Percentiles rank a stretch among this genome's conserved stretches.
Conservation (phyloP, 495 filamentous ascomycete species). For the Podospora sp. region DNA sequence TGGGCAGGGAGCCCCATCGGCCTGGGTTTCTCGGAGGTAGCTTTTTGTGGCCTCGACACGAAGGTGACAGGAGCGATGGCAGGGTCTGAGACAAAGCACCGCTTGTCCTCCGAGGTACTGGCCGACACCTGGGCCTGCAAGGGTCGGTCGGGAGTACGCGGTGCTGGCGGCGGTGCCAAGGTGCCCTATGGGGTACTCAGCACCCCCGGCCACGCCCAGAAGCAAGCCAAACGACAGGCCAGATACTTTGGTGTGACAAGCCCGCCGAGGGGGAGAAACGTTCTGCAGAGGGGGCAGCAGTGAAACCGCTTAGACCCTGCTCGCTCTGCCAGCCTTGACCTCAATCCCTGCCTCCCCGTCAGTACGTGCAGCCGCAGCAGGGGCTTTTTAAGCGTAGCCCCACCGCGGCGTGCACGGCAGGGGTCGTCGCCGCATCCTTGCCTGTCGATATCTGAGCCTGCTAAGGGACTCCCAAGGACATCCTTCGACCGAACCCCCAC, state of each 20-base stretch:
- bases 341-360: conserved; percentile 23
- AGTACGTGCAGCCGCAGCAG: conserved; percentile 26
- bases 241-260: conserved; percentile 30
- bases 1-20: conserved; percentile 10
- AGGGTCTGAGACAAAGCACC: conserved; percentile 32
- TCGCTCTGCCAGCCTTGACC: conserved; percentile 21
- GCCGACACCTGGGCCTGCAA: not conserved
- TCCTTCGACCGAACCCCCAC: conserved; percentile 23
- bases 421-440: conserved; percentile 27
- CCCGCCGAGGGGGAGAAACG: conserved; percentile 28
- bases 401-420: conserved; percentile 26
- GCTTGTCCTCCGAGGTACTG: conserved; percentile 23
- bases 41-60: conserved; percentile 24
- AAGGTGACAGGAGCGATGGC: conserved; percentile 27
- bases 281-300: conserved; percentile 31
- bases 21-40: conserved; percentile 26
- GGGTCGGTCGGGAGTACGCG: conserved; percentile 12
- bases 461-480: conserved; percentile 21
- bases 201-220: conserved; percentile 19
- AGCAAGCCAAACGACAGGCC: conserved; percentile 25
- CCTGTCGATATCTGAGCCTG: conserved; percentile 31
- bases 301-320: conserved; percentile 42
- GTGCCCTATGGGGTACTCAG: conserved; percentile 13
- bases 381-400: conserved; percentile 27
- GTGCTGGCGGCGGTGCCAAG: conserved; percentile 3